Conservation (phyloP, 2,329 filamentous ascomycete genomes). For the Byssothecium circinans region DNA sequence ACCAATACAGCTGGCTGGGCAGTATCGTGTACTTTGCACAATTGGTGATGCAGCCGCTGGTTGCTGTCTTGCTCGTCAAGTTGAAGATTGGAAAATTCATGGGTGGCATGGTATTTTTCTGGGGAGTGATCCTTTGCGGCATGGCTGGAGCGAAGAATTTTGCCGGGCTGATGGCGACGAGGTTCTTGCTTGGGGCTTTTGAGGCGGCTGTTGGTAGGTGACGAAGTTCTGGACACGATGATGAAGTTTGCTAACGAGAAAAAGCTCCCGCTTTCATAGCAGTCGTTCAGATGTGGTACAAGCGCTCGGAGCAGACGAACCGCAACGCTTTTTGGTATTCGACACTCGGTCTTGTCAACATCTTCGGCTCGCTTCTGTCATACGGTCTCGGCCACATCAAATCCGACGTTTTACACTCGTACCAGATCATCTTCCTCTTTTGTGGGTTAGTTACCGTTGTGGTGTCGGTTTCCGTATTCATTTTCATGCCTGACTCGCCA, state of each 20-base stretch:
- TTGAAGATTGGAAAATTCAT: conserved; percentile 64
- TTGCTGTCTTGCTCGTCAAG: conserved; percentile 60
- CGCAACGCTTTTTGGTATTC: conserved; percentile 62
- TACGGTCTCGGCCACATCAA: conserved; percentile 63
- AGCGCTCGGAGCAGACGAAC: conserved; percentile 60
- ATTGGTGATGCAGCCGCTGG: conserved; percentile 55
- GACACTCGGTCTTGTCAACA: conserved; percentile 63
- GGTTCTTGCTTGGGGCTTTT: conserved; percentile 69
- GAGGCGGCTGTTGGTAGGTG: conserved; percentile 57
- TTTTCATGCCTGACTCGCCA: conserved; percentile 66
- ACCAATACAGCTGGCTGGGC: conserved; percentile 58
- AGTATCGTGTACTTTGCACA: conserved; percentile 59
- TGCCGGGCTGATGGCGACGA: conserved; percentile 60
- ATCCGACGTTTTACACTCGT: conserved; percentile 45
- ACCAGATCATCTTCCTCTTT: conserved; percentile 43
- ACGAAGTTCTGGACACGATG: not conserved
- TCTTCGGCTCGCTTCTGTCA: conserved; percentile 57
- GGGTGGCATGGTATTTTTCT: conserved; percentile 54
- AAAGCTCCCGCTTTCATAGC: conserved; percentile 42
- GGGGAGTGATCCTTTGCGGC: conserved; percentile 61
- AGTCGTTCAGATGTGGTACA: conserved; percentile 65
- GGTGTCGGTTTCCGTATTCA: conserved; percentile 53
- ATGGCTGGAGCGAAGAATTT: conserved; percentile 66
- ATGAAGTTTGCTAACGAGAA: conserved; percentile 3
- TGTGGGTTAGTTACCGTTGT: conserved; percentile 52